Evolutionary conservation across 1,139 yeast species (phyloP), one percentile per base, ranked within the genome.

Genomic region (Nakaseomyces bracarensis): DNA sequence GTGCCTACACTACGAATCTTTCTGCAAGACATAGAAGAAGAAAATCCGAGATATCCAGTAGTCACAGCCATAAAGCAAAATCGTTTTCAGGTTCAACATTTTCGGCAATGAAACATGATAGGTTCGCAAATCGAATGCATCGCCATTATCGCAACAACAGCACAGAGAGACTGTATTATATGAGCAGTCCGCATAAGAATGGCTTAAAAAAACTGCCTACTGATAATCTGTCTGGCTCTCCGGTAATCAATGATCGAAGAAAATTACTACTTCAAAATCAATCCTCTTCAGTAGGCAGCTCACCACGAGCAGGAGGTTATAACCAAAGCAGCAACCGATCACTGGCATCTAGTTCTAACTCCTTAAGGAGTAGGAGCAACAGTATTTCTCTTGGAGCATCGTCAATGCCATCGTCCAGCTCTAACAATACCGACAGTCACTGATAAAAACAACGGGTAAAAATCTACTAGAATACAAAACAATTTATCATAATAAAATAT

Each of bases 221-320:
- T 21, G 34, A 16, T 2, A 30, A 30, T 7, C 4, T 8, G 10
- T 30, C 34, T 2, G 14, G 21, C 18, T 13, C 13, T 4, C 34
- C 34, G 8, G 7, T 30, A 14, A 44, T 20, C 14, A 43, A 3
- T 43, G 46, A 20, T 22, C 27, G 18, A 25, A 30, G 23, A 40
- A 34, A 18, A 25, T 40, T 20, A 31, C 41, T 36, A 36, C 36
- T 28, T 9, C 37, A 29, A 18, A 33, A 21, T 13, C 36, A 33
- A 21, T 33, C 36, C 10, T 20, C 36, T n/a, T 33, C 36, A 11
- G 36, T 20, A 13, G 36, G 36, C 5, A n/a, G 35, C 7, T 30
- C 35, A 6, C 35, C 35, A 18, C 35, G 35, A 4, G 23, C 23
- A 11, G 13, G 13, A 18, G 11, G 25, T 13, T 23, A 31, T 26